phyloP scores from a whole-genome alignment of 352 stramenopile species.

The Plasmopara halstedii region DNA sequence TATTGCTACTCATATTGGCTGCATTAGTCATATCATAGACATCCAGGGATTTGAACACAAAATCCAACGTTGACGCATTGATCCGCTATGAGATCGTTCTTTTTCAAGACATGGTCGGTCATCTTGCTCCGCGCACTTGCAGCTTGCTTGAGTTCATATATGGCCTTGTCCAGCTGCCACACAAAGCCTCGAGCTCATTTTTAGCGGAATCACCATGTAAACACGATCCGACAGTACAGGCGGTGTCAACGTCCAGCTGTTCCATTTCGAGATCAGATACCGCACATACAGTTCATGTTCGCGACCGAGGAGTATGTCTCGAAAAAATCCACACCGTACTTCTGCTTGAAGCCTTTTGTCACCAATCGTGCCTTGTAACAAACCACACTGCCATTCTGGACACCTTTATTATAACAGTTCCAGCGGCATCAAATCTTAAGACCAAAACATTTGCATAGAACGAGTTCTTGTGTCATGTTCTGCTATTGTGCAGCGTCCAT shows the following conservation, averaged over 20 bases:
- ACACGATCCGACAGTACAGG: not conserved
- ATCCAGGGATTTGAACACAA: constrained; percentile 1
- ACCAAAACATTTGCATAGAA: not conserved
- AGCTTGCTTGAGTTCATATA: not conserved
- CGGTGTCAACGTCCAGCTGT: constrained; percentile 3
- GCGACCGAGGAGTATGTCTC: not conserved
- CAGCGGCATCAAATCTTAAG: not conserved
- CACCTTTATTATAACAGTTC: not conserved
- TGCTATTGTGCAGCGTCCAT: not conserved
- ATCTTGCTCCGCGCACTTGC: not conserved
- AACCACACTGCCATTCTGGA: not conserved
- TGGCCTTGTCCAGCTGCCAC: not conserved
- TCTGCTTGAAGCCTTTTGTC: too few relatives aligned
- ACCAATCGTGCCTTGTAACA: not conserved
- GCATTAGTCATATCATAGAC: constrained; percentile 2
- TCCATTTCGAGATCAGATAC: not conserved
- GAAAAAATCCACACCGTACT: not conserved
- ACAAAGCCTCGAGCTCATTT: not conserved
- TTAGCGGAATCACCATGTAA: not conserved
- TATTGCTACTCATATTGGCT: constrained; percentile 2
- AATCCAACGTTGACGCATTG: not conserved
- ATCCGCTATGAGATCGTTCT: not conserved
- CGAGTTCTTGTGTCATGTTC: not conserved
- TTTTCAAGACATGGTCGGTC: not conserved
- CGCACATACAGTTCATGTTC: not conserved